These are phyloP conservation scores for Iberis amara DNA, from an alignment of 441 rosid species.

Conservation along the genomic window DNA sequence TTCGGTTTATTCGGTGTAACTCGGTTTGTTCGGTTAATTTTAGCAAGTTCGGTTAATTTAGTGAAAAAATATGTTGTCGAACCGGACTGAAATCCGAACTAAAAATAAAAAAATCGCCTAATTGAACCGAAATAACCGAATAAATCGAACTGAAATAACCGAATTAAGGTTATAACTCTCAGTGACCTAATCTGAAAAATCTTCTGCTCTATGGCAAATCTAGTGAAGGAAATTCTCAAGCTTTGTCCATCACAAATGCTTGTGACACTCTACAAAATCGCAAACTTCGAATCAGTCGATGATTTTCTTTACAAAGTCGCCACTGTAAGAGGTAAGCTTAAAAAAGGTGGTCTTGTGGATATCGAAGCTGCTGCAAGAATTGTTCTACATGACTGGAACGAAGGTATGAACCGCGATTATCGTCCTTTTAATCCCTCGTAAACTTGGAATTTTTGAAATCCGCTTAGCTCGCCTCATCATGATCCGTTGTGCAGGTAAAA, in stretches of 20 bases:
- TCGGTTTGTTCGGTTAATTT: too few species aligned
- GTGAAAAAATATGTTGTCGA: too few species aligned
- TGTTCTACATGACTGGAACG: conserved; percentile 93
- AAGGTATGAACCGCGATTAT: conserved; percentile 41
- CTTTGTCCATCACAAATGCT: conserved; percentile 58
- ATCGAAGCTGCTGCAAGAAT: conserved; percentile 82
- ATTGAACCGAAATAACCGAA: too few species aligned
- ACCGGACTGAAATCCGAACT: too few species aligned
- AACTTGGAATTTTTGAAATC: background rate
- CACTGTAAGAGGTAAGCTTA: conserved; percentile 81
- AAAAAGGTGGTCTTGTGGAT: conserved; percentile 89
- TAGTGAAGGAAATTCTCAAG: conserved; percentile 90
- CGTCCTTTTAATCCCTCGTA: background rate
- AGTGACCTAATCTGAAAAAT: conserved; percentile 19
- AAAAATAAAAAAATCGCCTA: too few species aligned
- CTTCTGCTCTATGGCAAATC: conserved; percentile 21
- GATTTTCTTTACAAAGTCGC: conserved; percentile 86
- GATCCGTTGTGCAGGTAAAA: conserved; percentile 58
- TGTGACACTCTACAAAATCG: conserved; percentile 74
- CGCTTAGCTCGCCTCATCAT: too few species aligned
- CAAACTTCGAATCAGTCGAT: conserved; percentile 64
- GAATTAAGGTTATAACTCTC: conserved; percentile 10
- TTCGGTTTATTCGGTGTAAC: too few species aligned
- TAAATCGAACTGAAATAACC: too few species aligned
- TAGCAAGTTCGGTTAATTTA: too few species aligned